These are phyloP conservation scores for Hypholoma fasciculare DNA, from an alignment of 768 basidiomycete species.

Conservation along the genomic window DNA sequence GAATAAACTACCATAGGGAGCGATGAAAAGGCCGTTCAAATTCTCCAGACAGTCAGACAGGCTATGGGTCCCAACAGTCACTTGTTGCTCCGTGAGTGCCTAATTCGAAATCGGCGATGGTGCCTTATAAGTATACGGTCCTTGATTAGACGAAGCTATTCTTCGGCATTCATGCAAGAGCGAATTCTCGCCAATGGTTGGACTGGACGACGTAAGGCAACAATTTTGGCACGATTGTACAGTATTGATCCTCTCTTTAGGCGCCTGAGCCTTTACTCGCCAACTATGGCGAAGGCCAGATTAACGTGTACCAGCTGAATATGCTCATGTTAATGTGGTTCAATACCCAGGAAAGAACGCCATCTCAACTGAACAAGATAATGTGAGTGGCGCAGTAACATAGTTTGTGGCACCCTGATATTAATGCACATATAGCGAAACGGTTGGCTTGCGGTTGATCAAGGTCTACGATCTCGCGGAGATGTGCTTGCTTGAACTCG, in stretches of 20 bases:
- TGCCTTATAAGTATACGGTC: too few relatives aligned
- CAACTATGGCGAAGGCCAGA: conserved; percentile 6
- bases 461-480: conserved; percentile 11
- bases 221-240: background rate
- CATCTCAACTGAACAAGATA: conserved; percentile 1
- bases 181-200: conserved; percentile 15
- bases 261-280: conserved; percentile 6
- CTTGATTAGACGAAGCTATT: conserved; percentile 10
- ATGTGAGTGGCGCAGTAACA: background rate
- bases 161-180: conserved; percentile 10
- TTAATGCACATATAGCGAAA: conserved; percentile 2
- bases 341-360: conserved; percentile 7
- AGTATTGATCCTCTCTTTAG: background rate
- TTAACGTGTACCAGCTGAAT: conserved; percentile 5
- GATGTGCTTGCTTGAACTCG: conserved; percentile 11
- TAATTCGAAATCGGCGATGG: background rate
- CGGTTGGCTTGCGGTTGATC: conserved; percentile 4
- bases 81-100: conserved; percentile 32
- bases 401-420: background rate
- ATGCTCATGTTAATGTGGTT: conserved; percentile 8
- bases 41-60: conserved; percentile 31
- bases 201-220: conserved; percentile 9
- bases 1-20: conserved; percentile 24
- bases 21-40: conserved; percentile 26
- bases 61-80: conserved; percentile 33